Evolutionary conservation across 805 yeast species (phyloP), one percentile per base, ranked within the genome.

Genomic region (Candida multigemmis): DNA sequence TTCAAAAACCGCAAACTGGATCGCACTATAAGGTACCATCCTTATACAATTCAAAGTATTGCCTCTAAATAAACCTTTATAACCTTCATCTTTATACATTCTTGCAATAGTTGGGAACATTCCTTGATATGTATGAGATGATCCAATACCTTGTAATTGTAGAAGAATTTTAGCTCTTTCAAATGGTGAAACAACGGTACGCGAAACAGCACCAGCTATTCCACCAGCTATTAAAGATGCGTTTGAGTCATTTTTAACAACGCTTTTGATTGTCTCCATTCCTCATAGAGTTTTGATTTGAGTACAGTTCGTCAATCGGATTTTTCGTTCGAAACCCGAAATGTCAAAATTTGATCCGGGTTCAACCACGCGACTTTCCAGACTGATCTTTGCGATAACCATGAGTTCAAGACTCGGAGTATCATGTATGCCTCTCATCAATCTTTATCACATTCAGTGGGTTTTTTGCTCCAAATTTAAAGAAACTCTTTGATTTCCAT

Each of bases 181-280:
- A 53, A 89, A 76, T 1, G 98, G 98, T 8, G 96, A 83, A 5
- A 87, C 96, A 1, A 81, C 84, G 0, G 97, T 89, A 29, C 97
- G 64, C 2, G 94, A 82, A 1, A 79, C 60, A 1, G 85, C 85
- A 11, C 93, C 93, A 3, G 68, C 89, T 6, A 75, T 42, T 5
- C 91, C 91, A 10, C 93, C 93, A 5, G 83, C 68, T 6, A 79
- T 32, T 20, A 81, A 65, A 3, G 86, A 73, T 2, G 85, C 65
- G 17, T 70, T 68, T 11, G 76, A 65, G 28, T 74, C 81, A 12
- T 52, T 50, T 32, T 65, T 65, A 22, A 59, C 28, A 28, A 41
- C 36, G 16, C 18, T 16, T 36, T 52, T 56, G 30, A 38, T 12
- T 17, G 29, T 27, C n/a, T n/a, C n/a, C n/a, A n/a, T n/a, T n/a